These are phyloP conservation scores for Gautieria morchelliformis DNA, from an alignment of 768 basidiomycete genomes.

Conservation along the genomic window DNA sequence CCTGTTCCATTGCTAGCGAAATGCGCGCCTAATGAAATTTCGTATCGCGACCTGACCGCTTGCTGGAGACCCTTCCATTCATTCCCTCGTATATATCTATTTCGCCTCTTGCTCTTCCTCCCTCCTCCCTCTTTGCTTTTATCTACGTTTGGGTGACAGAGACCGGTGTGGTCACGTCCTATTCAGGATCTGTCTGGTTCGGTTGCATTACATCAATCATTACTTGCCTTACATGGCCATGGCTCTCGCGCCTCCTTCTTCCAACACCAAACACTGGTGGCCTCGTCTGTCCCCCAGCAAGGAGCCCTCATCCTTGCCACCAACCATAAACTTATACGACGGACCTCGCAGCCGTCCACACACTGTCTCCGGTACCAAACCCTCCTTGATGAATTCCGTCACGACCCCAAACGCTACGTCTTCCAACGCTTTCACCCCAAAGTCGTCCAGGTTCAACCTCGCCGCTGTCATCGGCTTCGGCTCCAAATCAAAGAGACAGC, in stretches of 20 bases:
- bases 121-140: no score
- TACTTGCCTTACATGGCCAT: no score
- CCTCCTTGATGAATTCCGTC: background rate
- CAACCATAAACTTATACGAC: background rate
- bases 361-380: background rate
- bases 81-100: no score
- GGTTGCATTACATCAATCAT: no score
- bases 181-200: no score
- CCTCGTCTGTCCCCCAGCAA: background rate
- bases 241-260: background rate
- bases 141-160: no score
- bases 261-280: background rate
- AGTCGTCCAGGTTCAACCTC: conserved; percentile 6
- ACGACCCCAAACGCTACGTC: background rate
- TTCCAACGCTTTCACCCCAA: background rate
- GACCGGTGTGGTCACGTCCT: no score
- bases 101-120: no score
- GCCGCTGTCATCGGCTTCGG: conserved; percentile 5
- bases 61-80: no score
- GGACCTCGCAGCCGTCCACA: background rate
- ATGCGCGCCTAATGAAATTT: no score
- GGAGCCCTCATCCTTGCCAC: background rate
- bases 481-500: background rate
- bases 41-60: no score
- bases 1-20: no score